Base-by-base conservation (phyloP, 1,139 yeast species). In the Tardiomyces blankii region DNA sequence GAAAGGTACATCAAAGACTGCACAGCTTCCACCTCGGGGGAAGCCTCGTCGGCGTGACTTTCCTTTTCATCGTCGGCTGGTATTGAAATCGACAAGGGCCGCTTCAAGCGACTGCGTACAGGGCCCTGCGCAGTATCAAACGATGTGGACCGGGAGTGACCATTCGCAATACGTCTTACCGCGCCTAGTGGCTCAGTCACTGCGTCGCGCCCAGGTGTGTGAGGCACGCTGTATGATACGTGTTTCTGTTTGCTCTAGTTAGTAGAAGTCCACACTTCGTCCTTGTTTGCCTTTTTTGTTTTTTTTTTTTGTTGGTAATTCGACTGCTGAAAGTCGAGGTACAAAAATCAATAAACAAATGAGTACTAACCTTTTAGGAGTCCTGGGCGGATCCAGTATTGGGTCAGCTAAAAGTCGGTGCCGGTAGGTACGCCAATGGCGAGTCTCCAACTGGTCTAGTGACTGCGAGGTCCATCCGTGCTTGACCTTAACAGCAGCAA, bases 1-100 rank as follows among this genome's bases (percentile, higher is more conserved):
- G 74, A 64, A 38, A 72, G 55, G 12, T 72, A 69, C 73, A 72
- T 71, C 25, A 72, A 52, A 4, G 73, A 68, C 49, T 69, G 73
- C 8, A 71, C 65, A 2, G 75, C 75, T 46, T 70, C 75, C 2
- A 65, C 74, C 51, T 71, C 74, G 42, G 40, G 40, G 28, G 18
- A 43, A 42, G 40, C 23, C 25, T 32, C 40, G 16, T 16, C 41
- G 19, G 28, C 5, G 11, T 9, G 18, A 30, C 11, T 41, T 39
- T 11, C 13, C 21, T n/a, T 16, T 39, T 16, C 42, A 12, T 11
- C 32, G 13, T 38, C 43, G n/a, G 13, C 19, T 14, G 49, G 45
- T 11, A 46, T 38, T 7, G 43, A 19, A 33, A 43, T 18, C 6
- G 49, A 47, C 16, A 46, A 30, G 5, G 48, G 46, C 38, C 43